Evolutionary conservation across 2,329 filamentous ascomycete genomes (phyloP).

Genomic region (Exophiala sp.): DNA sequence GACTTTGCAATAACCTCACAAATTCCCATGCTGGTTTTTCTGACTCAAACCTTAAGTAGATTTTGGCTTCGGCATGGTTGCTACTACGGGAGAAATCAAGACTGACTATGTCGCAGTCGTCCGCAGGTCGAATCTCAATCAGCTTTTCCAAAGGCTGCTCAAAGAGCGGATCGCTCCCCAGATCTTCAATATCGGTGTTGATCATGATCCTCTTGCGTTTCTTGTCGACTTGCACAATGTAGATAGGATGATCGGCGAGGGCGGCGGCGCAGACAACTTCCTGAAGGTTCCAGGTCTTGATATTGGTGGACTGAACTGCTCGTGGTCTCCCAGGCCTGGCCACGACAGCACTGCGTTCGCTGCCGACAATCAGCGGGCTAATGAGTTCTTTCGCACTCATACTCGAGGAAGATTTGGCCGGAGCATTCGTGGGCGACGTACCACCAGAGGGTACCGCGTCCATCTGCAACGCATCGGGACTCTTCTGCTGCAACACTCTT

Average conservation of each 20-base stretch:
- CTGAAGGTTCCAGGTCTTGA: conserved; percentile 6
- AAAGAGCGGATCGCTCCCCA: conserved; percentile 8
- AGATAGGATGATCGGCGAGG: neutral
- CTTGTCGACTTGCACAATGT: conserved; percentile 11
- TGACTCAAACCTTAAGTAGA: conserved; percentile 17
- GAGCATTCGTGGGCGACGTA: no score
- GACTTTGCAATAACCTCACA: neutral
- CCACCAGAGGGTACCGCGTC: neutral
- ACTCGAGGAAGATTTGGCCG: neutral
- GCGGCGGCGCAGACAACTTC: conserved; percentile 5
- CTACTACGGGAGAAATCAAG: conserved; percentile 8
- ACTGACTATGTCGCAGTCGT: neutral
- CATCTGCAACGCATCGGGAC: conserved; percentile 20
- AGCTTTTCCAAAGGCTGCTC: conserved; percentile 12
- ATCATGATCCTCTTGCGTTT: conserved; percentile 7
- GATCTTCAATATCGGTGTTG: conserved; percentile 4
- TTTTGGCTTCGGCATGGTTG: neutral
- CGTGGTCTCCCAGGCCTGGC: neutral
- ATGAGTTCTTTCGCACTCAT: neutral
- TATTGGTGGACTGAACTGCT: neutral
- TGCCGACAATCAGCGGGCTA: neutral
- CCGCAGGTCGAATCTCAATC: conserved; percentile 1
- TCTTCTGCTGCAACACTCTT: conserved; percentile 1
- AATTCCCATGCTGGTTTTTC: conserved; percentile 13
- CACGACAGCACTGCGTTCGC: neutral